phyloP scores from a whole-genome alignment of 768 basidiomycete genomes.

The Tulasnella sp. region DNA sequence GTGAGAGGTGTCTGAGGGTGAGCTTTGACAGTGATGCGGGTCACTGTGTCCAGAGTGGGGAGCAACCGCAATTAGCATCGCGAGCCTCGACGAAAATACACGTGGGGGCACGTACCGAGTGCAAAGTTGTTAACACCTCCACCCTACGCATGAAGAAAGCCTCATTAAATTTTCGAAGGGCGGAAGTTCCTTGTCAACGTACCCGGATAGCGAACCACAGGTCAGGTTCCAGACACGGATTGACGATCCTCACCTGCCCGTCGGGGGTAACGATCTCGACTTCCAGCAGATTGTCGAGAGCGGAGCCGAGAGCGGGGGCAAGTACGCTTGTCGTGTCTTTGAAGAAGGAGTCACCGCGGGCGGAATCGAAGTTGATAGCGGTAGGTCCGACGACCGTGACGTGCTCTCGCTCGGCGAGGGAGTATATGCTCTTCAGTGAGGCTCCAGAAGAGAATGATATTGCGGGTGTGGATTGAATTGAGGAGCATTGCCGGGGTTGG shows the following conservation, averaged over 20 bases:
- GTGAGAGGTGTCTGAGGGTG: neutral
- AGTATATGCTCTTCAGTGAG: neutral
- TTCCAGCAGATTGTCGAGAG: slow-evolving; percentile 5
- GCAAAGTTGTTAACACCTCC: neutral
- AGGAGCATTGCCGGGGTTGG: neutral
- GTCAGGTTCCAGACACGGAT: neutral
- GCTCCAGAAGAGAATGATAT: neutral
- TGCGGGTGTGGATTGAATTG: neutral
- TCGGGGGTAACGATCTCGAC: slow-evolving; percentile 2
- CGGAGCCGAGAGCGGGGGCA: slow-evolving; percentile 4
- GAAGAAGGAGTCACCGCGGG: neutral
- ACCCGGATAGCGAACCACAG: slow-evolving; percentile 9
- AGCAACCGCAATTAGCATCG: neutral
- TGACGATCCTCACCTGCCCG: neutral
- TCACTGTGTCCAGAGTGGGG: neutral
- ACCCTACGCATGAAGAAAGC: neutral
- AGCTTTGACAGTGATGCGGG: slow-evolving; percentile 4
- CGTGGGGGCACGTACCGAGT: neutral
- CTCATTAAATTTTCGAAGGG: neutral
- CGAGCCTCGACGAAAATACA: neutral
- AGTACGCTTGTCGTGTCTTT: slow-evolving; percentile 1
- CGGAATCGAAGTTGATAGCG: neutral
- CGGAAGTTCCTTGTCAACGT: neutral
- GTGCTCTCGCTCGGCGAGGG: neutral
- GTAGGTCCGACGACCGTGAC: slow-evolving; percentile 9